Percentiles rank a stretch among this genome's conserved stretches.
Conservation (phyloP, 108 stramenopile species). For the Nitzschia sp. region DNA sequence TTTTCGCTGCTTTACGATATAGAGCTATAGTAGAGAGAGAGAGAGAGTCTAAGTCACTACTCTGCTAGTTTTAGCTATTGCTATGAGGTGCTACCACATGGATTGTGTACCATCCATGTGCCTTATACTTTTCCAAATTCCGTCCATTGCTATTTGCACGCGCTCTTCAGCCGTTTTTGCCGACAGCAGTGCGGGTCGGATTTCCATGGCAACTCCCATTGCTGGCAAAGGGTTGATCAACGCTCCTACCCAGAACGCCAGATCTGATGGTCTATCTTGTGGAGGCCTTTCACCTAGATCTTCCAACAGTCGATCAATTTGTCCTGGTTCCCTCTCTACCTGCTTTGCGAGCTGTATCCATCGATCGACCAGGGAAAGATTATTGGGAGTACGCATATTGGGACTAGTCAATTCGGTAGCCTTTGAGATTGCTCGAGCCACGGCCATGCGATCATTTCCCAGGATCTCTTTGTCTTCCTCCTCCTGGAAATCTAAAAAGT, state of each 20-base stretch:
- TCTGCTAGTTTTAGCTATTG: too few relatives aligned
- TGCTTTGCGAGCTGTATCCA: slow-evolving; percentile 70
- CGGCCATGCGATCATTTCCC: slow-evolving; percentile 39
- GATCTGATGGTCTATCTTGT: slow-evolving; percentile 57
- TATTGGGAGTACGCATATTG: slow-evolving; percentile 47
- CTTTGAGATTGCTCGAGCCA: slow-evolving; percentile 57
- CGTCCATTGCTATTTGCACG: slow-evolving; percentile 60
- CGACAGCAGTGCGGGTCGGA: slow-evolving; percentile 58
- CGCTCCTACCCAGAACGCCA: slow-evolving; percentile 81
- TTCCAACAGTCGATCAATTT: slow-evolving; percentile 50
- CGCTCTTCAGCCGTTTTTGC: slow-evolving; percentile 62
- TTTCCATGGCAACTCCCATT: slow-evolving; percentile 77
- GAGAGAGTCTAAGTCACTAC: too few relatives aligned
- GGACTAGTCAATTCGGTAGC: slow-evolving; percentile 55
- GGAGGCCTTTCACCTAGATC: slow-evolving; percentile 68
- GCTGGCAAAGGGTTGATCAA: slow-evolving; percentile 77
- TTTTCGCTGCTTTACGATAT: too few relatives aligned
- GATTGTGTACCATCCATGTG: slow-evolving; percentile 63
- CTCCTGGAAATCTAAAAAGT: slow-evolving; percentile 47
- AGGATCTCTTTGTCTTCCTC: slow-evolving; percentile 45
- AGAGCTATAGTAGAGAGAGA: too few relatives aligned
- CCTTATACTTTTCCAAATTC: slow-evolving; percentile 50
- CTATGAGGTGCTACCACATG: slow-evolving; percentile 2
- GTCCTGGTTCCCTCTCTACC: slow-evolving; percentile 55
- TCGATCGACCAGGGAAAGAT: slow-evolving; percentile 49